Evolutionary conservation across 805 yeast genomes (phyloP), one percentile per base, ranked within the genome.

Genomic region (Cyberlindnera lachancei): DNA sequence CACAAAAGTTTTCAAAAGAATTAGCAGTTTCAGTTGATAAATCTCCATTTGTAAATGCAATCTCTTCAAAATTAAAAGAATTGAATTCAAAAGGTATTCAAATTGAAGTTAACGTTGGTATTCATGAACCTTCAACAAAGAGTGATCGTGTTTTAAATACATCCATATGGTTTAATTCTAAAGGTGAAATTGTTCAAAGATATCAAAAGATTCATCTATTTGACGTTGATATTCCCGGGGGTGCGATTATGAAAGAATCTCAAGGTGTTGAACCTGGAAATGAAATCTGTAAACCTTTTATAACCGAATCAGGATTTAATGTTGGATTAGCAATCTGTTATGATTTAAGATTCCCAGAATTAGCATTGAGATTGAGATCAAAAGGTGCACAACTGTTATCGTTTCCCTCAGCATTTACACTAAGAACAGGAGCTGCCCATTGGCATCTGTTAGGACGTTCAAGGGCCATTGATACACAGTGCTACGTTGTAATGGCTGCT

Each of bases 341-440:
- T 56, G 97, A 85, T 56, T 74, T 86, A 21, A 63, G 96, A 41
- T 85, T 86, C 52, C 94, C 95, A 0, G 95, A 87, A 52, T 58
- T 83, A 29, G 77, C 92, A 2, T 46, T 80, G 22, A 57, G 77
- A 25, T 57, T 83, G 22, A 61, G 95, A 31, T 51, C 71, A 8
- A 45, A 59, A 32, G 95, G 95, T 4, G 94, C 95, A 1, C 69
- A 84, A 36, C 61, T 90, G 15, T 45, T 90, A 24, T 71, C 90
- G 3, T 90, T 64, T 46, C 97, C 98, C 0, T 79, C 94, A 17
- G 97, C 97, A 0, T 92, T 94, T 66, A 92, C 96, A 0, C 72
- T 82, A 52, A 76, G 78, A 41, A 90, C 97, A 0, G 98, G 98
- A 1, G 75, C 75, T 31, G 85, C 90, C 2, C 98, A 90, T 50